phyloP scores from a whole-genome alignment of 495 filamentous ascomycete species.

The Pyrenula aspistea region DNA sequence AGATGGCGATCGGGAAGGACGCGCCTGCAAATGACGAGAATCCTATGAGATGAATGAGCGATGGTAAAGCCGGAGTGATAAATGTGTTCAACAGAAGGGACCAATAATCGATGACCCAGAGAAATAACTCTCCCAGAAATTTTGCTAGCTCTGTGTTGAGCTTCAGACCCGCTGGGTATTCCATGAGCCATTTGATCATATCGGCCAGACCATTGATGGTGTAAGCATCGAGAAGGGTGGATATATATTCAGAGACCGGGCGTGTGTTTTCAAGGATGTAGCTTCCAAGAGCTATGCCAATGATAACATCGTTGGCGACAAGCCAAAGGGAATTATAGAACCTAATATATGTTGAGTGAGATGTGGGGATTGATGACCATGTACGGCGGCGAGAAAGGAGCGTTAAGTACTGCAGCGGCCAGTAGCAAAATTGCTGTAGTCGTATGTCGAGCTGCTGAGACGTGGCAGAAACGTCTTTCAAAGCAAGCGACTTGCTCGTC shows the following conservation, averaged over 20 bases:
- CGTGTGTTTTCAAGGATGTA: conserved; percentile 93
- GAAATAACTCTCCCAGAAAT: conserved; percentile 87
- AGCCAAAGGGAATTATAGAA: conserved; percentile 99
- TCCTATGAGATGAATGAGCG: conserved; percentile 84
- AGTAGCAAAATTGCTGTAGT: conserved; percentile 97
- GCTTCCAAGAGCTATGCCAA: conserved; percentile 88
- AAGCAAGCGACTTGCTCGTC: conserved; percentile 50
- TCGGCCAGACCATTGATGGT: conserved; percentile 80
- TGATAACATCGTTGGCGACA: conserved; percentile 97
- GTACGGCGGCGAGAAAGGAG: conserved; percentile 77
- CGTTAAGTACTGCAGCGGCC: conserved; percentile 93
- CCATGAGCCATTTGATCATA: conserved; percentile 93
- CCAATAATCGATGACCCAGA: conserved; percentile 99
- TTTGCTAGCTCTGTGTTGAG: conserved; percentile 88
- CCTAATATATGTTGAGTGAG: conserved; percentile 95
- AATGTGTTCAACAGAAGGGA: conserved; percentile 7
- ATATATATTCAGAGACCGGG: conserved; percentile 75
- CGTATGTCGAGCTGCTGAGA: conserved; percentile 98
- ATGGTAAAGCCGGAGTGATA: conserved; percentile 62
- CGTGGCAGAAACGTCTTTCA: conserved; percentile 93
- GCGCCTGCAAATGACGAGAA: conserved; percentile 92
- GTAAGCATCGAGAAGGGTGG: conserved; percentile 64
- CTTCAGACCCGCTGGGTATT: conserved; percentile 95
- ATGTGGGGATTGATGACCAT: conserved; percentile 92
- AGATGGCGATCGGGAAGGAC: conserved; percentile 91